phyloP scores from a whole-genome alignment of 1,139 yeast genomes.

The Scheffersomyces stambukii region DNA sequence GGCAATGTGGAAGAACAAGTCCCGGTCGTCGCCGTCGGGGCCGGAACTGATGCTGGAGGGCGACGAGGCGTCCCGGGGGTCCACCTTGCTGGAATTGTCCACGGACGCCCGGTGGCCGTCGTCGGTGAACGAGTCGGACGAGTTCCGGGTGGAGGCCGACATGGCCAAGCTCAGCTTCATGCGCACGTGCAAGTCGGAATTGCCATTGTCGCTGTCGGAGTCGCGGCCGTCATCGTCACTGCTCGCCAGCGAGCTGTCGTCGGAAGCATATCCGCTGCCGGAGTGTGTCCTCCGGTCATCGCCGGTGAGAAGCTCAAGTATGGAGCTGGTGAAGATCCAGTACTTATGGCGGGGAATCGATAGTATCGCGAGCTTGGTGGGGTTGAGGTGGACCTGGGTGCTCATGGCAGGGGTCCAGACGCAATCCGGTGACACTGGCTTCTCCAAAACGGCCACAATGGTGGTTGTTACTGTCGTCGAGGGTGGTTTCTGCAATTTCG shows the following conservation, averaged over 20 bases:
- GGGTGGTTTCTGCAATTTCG: too few relatives aligned
- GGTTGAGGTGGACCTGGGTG: conserved; percentile 43
- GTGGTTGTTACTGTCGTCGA: too few relatives aligned
- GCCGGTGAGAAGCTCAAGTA: conserved; percentile 34
- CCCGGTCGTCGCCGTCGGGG: conserved; percentile 4
- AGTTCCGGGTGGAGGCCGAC: too few relatives aligned
- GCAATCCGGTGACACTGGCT: too few relatives aligned
- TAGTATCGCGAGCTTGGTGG: conserved; percentile 40
- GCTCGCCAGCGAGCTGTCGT: conserved; percentile 13
- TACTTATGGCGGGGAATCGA: conserved; percentile 46
- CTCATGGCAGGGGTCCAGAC: conserved; percentile 19
- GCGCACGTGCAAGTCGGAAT: too few relatives aligned
- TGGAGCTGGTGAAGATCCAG: conserved; percentile 49
- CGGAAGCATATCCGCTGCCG: conserved; percentile 16
- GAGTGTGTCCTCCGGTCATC: conserved; percentile 13
- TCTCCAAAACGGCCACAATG: too few relatives aligned
- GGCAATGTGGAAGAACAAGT: conserved; percentile 49
- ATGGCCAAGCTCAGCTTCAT: too few relatives aligned
- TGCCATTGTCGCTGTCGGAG: conserved; percentile 2
- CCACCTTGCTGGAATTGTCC: conserved; percentile 21
- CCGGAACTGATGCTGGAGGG: conserved; percentile 1
- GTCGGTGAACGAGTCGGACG: conserved; percentile 13
- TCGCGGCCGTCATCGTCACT: conserved; percentile 13
- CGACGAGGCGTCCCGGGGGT: conserved; percentile 3
- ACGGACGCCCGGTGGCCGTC: conserved; percentile 13